Evolutionary conservation across 371 early-diverging fungal genomes (phyloP).

Genomic region (Homolaphlyctis polyrhiza): DNA sequence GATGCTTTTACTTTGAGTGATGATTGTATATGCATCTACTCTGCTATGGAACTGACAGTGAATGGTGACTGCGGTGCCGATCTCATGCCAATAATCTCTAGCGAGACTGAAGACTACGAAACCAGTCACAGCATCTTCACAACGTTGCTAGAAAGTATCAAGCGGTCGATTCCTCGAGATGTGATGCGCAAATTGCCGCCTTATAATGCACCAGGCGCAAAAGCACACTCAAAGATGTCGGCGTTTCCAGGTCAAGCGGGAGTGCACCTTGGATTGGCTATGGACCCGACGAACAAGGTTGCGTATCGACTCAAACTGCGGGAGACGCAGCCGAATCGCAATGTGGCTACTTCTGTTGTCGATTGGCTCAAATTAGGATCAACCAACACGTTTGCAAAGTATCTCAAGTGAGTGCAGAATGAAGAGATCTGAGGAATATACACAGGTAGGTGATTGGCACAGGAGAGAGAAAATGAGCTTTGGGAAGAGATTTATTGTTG

Average conservation of each 20-base stretch:
- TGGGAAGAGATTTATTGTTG: background rate
- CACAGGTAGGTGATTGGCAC: background rate
- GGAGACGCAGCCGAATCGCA: background rate
- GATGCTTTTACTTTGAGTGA: too few relatives aligned
- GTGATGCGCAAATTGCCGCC: background rate
- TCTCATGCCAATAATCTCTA: background rate
- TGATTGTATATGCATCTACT: too few relatives aligned
- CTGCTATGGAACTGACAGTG: background rate
- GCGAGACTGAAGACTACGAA: background rate
- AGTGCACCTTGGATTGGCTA: background rate
- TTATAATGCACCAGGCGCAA: background rate
- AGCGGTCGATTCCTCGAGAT: background rate
- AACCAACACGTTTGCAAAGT: background rate
- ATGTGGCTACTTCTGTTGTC: background rate
- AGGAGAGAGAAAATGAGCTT: background rate
- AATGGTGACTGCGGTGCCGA: background rate
- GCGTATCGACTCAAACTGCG: background rate
- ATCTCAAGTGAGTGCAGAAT: background rate
- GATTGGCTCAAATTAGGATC: constrained; percentile 4
- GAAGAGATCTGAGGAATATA: background rate
- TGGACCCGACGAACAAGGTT: background rate
- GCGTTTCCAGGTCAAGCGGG: background rate
- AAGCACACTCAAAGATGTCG: background rate
- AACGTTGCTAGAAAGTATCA: background rate
- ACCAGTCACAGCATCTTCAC: constrained; percentile 8